phyloP scores from a whole-genome alignment of 306 rosid species.

The Canavalia gladiata region DNA sequence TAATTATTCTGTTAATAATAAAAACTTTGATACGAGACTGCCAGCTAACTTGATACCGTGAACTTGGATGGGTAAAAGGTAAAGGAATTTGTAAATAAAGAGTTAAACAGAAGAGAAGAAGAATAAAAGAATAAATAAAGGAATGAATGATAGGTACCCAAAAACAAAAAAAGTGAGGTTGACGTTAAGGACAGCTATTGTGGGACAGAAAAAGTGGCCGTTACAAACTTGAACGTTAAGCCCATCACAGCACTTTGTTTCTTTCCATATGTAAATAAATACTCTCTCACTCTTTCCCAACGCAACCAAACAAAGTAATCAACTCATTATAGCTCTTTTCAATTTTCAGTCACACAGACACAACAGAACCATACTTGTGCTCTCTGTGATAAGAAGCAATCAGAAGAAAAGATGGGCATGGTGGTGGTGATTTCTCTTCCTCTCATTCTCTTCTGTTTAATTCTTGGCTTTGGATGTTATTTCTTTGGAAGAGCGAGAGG shows the following conservation, averaged over 20 bases:
- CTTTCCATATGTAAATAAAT: neutral
- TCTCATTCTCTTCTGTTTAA: constrained; percentile 67
- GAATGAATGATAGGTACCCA: neutral
- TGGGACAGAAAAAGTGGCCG: constrained; percentile 47
- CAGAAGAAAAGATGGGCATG: constrained; percentile 70
- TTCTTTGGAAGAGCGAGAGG: constrained; percentile 79
- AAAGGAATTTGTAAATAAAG: neutral
- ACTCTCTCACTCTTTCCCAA: too few relatives aligned
- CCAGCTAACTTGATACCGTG: too few relatives aligned
- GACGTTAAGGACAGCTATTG: constrained; percentile 1
- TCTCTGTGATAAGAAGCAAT: too few relatives aligned
- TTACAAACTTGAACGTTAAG: constrained; percentile 54
- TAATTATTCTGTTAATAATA: too few relatives aligned
- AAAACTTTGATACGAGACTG: too few relatives aligned
- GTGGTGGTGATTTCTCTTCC: constrained; percentile 92
- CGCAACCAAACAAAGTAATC: neutral
- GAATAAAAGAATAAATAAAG: neutral
- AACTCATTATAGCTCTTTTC: too few relatives aligned
- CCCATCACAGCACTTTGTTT: neutral
- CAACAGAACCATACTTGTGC: neutral
- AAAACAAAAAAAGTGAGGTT: neutral
- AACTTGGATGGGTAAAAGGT: neutral
- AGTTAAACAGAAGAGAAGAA: too few relatives aligned
- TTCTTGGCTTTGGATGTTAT: constrained; percentile 89
- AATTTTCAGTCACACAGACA: neutral